phyloP scores from a whole-genome alignment of 345 rosid species.

The Populus alba region DNA sequence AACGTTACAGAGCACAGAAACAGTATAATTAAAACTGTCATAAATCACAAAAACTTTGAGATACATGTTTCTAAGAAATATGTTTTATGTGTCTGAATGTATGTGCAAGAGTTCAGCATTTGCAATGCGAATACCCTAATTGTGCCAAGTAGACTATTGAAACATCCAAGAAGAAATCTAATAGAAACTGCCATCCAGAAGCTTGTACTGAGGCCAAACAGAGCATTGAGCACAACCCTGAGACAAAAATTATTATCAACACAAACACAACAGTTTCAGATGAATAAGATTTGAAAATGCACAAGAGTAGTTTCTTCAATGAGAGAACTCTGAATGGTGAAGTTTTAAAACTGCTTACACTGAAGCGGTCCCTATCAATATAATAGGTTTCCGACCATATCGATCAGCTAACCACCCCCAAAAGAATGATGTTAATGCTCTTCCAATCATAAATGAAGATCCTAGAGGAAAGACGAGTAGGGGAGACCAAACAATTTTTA shows the following conservation, averaged over 20 bases:
- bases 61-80: no score
- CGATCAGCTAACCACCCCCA: conserved; percentile 30
- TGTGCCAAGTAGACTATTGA: conserved; percentile 19
- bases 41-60: no score
- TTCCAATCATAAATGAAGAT: conserved; percentile 27
- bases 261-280: neutral
- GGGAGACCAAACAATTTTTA: neutral
- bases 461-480: neutral
- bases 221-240: conserved; percentile 20
- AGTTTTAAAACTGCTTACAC: conserved; percentile 14
- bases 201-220: conserved; percentile 27
- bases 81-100: no score
- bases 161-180: conserved; percentile 24
- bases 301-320: neutral
- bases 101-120: neutral
- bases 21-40: no score
- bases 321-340: neutral
- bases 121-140: conserved; percentile 17
- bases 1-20: neutral
- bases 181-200: conserved; percentile 20
- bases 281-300: neutral
- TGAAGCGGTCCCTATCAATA: conserved; percentile 17
- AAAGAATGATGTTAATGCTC: conserved; percentile 22
- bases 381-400: conserved; percentile 25
- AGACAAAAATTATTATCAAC: neutral